Conservation (phyloP, 495 filamentous ascomycete genomes). For the Amniculicola lignicola region DNA sequence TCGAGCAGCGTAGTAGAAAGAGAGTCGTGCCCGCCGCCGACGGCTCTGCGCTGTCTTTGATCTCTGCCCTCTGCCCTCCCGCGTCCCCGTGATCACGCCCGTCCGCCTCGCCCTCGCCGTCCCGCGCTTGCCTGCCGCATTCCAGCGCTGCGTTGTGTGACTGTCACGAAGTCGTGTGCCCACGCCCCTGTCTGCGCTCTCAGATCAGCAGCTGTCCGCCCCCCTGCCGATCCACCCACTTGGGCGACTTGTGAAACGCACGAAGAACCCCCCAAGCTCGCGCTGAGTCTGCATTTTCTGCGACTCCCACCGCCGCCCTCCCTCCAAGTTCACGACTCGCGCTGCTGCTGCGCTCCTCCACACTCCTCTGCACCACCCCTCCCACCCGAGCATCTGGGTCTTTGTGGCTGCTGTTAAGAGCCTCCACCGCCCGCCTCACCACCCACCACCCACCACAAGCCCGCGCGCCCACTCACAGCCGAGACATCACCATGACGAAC, state of each 20-base stretch:
- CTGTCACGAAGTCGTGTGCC: too few species aligned
- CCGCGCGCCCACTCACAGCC: background rate
- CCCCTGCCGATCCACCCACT: conserved; percentile 22
- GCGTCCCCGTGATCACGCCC: too few species aligned
- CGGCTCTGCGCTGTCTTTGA: too few species aligned
- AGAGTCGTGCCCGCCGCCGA: too few species aligned
- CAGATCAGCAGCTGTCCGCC: too few species aligned
- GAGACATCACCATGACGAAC: conserved; percentile 16
- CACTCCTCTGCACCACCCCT: background rate
- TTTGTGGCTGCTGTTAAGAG: conserved; percentile 3
- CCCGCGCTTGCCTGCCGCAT: too few species aligned
- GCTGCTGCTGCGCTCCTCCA: background rate
- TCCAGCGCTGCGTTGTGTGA: too few species aligned
- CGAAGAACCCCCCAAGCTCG: background rate
- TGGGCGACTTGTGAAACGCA: conserved; percentile 20
- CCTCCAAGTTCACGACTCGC: background rate
- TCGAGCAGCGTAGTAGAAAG: too few species aligned
- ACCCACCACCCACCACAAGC: background rate
- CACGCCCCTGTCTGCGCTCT: too few species aligned
- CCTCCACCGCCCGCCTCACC: background rate
- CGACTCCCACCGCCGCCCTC: background rate
- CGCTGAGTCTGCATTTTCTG: background rate
- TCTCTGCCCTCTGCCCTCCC: too few species aligned
- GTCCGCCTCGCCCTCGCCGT: too few species aligned
- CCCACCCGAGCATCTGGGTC: conserved; percentile 3